Evolutionary conservation across 1,284 basidiomycete species (phyloP).

Genomic region (Baeospora myosura): DNA sequence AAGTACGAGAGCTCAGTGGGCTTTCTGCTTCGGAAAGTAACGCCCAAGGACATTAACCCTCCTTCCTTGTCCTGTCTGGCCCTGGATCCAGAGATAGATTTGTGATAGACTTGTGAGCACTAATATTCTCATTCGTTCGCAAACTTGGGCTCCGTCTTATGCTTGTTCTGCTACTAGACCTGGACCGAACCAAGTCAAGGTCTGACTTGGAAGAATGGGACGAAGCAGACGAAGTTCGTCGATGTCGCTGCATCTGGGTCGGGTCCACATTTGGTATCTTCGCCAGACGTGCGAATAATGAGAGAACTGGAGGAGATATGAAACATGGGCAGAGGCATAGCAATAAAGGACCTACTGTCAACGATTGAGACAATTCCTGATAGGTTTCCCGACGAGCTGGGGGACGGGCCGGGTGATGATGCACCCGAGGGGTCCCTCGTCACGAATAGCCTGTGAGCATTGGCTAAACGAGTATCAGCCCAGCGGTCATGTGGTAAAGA

Average conservation of each 20-base stretch:
- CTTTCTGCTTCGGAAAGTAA: no score
- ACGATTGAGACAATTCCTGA: conserved; percentile 73
- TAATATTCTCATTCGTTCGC: no score
- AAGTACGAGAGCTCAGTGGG: no score
- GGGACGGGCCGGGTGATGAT: conserved; percentile 36
- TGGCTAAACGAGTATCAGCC: conserved; percentile 44
- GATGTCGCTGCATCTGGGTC: conserved; percentile 63
- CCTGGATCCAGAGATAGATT: no score
- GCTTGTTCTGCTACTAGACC: no score
- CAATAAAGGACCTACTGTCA: conserved; percentile 46
- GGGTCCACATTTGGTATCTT: conserved; percentile 67
- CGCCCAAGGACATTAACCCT: no score
- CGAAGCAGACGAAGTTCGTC: no score
- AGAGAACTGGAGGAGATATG: conserved; percentile 44
- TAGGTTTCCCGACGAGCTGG: conserved; percentile 38
- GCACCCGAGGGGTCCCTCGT: conserved; percentile 45
- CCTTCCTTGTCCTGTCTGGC: no score
- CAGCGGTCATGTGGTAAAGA: neutral
- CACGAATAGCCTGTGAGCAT: conserved; percentile 71
- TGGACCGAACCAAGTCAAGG: no score
- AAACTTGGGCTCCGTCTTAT: no score
- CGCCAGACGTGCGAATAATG: conserved; percentile 64
- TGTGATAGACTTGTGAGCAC: no score
- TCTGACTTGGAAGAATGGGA: no score
- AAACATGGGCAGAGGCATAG: neutral